A percentile compares a stretch with the other conserved stretches of the same genome.
phyloP scores from a whole-genome alignment of 225 moss, liverwort and hornwort genomes.

The Bryoerythrophyllum caledonicum region DNA sequence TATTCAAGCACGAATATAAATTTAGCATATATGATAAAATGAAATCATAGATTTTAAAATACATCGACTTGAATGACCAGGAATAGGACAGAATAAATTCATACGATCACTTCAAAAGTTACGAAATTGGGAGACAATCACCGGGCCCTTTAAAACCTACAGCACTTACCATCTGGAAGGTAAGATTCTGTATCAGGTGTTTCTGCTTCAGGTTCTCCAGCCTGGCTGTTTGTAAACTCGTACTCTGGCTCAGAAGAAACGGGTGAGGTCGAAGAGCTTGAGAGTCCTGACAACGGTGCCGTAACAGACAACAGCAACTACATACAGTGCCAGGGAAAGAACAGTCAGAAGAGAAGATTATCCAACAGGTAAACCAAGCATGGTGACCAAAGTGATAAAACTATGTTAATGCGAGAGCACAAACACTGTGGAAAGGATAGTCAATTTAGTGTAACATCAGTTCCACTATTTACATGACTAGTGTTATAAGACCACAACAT shows the following conservation, averaged over 20 bases:
- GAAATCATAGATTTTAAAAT: not conserved
- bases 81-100: not conserved
- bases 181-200: constrained; percentile 35
- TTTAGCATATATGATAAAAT: not conserved
- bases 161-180: constrained; percentile 57
- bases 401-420: not conserved
- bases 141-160: not conserved
- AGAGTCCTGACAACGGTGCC: constrained; percentile 55
- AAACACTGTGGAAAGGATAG: not conserved
- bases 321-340: constrained; percentile 25
- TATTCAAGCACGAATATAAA: constrained; percentile 2
- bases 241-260: constrained; percentile 37
- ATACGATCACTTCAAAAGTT: constrained; percentile 10
- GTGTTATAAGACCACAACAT: not conserved
- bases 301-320: constrained; percentile 54
- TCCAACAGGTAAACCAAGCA: constrained; percentile 1
- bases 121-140: not conserved
- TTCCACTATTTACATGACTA: constrained; percentile 12
- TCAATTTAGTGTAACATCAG: constrained; percentile 8
- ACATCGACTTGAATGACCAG: not conserved
- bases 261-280: constrained; percentile 41
- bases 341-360: constrained; percentile 21
- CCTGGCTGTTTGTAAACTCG: constrained; percentile 33
- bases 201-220: constrained; percentile 40
- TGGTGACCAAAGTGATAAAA: constrained; percentile 13